phyloP scores from a whole-genome alignment of 257 asterid genomes.

The Solanum commersonii region DNA sequence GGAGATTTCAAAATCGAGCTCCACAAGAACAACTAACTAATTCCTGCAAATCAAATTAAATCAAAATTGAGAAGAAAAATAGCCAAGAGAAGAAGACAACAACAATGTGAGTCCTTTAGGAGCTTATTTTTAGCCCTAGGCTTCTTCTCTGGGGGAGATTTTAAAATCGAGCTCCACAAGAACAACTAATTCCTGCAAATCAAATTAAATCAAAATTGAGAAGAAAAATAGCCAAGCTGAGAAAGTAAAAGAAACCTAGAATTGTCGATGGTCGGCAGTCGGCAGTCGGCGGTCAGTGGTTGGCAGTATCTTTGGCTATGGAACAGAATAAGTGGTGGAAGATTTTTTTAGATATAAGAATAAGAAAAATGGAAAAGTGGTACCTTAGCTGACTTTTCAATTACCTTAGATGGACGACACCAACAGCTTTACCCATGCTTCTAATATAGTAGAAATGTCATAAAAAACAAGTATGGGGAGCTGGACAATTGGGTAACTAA shows the following conservation, averaged over 20 bases:
- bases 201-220: not conserved
- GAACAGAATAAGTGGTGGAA: not conserved
- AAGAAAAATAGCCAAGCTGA: not conserved
- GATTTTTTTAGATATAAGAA: not conserved
- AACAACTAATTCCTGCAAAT: not conserved
- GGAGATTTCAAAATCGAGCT: not conserved
- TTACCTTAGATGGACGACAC: not conserved
- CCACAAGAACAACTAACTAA: not conserved
- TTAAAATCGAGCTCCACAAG: not conserved
- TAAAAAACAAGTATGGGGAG: not conserved
- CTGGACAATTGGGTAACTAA: not conserved
- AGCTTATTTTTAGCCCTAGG: not conserved
- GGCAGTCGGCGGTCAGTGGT: not conserved
- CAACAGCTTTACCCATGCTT: not conserved
- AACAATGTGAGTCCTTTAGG: not conserved
- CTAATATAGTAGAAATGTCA: not conserved
- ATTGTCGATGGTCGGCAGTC: not conserved
- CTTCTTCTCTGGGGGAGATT: not conserved
- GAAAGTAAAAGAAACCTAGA: not conserved
- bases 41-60: not conserved
- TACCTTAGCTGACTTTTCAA: not conserved
- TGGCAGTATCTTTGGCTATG: not conserved
- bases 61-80: not conserved
- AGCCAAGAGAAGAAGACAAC: not conserved
- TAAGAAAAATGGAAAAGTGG: not conserved